Evolutionary conservation across 208 protist species (phyloP).

Genomic region (Wallacemonas sp.): DNA sequence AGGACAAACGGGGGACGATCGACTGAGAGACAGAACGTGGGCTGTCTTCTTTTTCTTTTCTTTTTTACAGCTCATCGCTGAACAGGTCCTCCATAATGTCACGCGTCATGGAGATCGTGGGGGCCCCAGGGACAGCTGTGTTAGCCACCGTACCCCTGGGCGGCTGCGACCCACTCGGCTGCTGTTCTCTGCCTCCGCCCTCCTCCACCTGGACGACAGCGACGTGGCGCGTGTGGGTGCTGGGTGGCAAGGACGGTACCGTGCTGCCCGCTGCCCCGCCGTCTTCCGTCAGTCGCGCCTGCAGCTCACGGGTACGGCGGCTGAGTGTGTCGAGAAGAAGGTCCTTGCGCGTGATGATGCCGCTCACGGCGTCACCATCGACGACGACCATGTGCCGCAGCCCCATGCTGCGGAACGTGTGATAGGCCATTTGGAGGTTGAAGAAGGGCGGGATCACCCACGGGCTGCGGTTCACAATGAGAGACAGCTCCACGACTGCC

Average conservation of each 20-base stretch:
- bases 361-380: slow-evolving; percentile 75
- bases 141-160: background rate
- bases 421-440: slow-evolving; percentile 85
- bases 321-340: slow-evolving; percentile 73
- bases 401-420: slow-evolving; percentile 92
- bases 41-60: background rate
- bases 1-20: no score
- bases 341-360: slow-evolving; percentile 95
- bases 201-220: background rate
- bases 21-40: no score
- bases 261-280: background rate
- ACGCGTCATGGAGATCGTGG: slow-evolving; percentile 1
- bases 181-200: background rate
- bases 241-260: background rate
- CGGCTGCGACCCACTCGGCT: background rate
- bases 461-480: slow-evolving; percentile 90
- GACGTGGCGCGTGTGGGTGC: background rate
- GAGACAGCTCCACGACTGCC: slow-evolving; percentile 62
- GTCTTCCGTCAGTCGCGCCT: slow-evolving; percentile 28
- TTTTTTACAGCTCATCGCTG: slow-evolving; percentile 11
- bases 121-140: background rate
- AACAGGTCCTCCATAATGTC: slow-evolving; percentile 14
- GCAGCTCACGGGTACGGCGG: slow-evolving; percentile 49
- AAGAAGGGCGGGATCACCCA: slow-evolving; percentile 88
- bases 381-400: slow-evolving; percentile 94